Base-by-base conservation (phyloP, 352 stramenopile genomes). In the Pythium scleroteichum region DNA sequence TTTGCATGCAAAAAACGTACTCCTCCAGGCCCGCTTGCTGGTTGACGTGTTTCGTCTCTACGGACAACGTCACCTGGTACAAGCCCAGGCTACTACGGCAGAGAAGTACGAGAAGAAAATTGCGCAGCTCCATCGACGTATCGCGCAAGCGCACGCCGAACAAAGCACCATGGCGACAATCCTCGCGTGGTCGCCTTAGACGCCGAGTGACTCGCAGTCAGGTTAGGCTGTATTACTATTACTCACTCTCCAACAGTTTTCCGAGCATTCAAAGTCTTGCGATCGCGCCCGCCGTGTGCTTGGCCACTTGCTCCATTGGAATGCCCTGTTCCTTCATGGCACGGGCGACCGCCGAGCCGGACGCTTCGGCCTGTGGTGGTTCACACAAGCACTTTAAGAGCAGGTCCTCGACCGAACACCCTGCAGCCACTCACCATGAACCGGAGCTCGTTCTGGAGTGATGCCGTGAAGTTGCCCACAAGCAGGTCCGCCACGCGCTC, bases 391-490 rank as follows among this genome's bases (percentile, higher is more conserved):
- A 49, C 49, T 44, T 51, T n/a, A 27, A 26, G 46, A 22, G 17
- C 0, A 22, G 29, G 3, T 17, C n/a, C 17, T 2, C 47, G 45
- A 39, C 12, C 2, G 17, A 29, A 2, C 26, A 13, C 14, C 20
- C 20, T 52, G 27, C n/a, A 17, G 22, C 16, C 20, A 56, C 65
- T 41, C 46, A 94, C 85, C 85, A 94, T 94, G 55, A 94, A 91
- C 54, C 85, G 85, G 46, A 94, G 68, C 52, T 94, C 85, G 54
- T 94, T 94, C 69, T 94, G 80, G 64, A 94, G 87, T 12, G 85
- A 91, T 27, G 79, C 81, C 0, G 76, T 81, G 59, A 94, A 94
- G 76, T 91, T 92, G 42, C 77, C 80, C 20, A 94, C 85, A 42
- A 94, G 55, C 52, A 94, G 71, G 55, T 90, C 72, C 33, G 82